Evolutionary conservation across 2,329 filamentous ascomycete genomes (phyloP).

Genomic region (Tolypocladium nubicola): DNA sequence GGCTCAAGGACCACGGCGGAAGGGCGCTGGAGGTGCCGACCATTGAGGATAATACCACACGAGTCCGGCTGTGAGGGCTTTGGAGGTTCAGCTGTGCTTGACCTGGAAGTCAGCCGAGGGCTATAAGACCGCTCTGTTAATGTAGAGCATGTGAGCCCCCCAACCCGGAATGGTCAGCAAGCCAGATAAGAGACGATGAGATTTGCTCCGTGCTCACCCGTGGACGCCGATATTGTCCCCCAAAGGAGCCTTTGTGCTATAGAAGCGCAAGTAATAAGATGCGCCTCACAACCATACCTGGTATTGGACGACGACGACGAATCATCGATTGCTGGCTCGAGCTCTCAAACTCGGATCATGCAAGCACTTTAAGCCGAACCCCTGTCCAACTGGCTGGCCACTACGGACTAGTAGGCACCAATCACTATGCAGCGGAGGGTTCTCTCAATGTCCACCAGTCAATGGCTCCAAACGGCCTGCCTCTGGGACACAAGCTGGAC

Average conservation of each 20-base stretch:
- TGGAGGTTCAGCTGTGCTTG: neutral
- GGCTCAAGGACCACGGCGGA: neutral
- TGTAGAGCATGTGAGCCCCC: neutral
- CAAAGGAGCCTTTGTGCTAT: neutral
- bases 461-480: neutral
- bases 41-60: neutral
- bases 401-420: neutral
- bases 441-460: neutral
- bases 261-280: neutral
- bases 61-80: neutral
- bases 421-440: neutral
- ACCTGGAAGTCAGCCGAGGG: neutral
- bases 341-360: constrained; percentile 1
- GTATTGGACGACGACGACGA: neutral
- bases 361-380: neutral
- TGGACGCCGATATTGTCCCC: neutral
- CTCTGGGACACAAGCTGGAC: neutral
- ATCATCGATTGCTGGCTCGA: neutral
- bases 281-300: neutral
- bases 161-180: neutral
- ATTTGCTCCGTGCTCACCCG: neutral
- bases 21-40: neutral
- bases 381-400: neutral
- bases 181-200: neutral
- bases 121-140: neutral